Conservation (phyloP, 495 filamentous ascomycete genomes). For the Rostrohypoxylon terebratum region DNA sequence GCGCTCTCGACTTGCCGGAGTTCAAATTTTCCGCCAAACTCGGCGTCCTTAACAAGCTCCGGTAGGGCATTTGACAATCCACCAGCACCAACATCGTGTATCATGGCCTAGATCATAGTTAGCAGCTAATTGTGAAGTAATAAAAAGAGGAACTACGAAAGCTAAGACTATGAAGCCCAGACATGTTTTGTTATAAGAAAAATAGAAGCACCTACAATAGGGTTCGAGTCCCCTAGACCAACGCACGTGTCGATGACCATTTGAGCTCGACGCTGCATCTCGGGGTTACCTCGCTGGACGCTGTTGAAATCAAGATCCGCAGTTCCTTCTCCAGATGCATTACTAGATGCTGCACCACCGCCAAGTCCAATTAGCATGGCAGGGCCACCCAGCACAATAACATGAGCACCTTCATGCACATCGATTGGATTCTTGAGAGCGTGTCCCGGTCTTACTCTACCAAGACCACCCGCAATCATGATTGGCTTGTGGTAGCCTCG, state of each 20-base stretch:
- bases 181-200: neutral
- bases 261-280: slow-evolving; percentile 93
- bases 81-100: slow-evolving; percentile 97
- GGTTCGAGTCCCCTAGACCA: slow-evolving; percentile 82
- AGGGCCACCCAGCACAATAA: slow-evolving; percentile 93
- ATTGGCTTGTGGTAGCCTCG: slow-evolving; percentile 98
- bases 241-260: slow-evolving; percentile 91
- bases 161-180: neutral
- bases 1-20: slow-evolving; percentile 90
- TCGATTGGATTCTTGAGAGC: slow-evolving; percentile 82
- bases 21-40: slow-evolving; percentile 88
- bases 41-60: slow-evolving; percentile 91
- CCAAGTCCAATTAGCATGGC: slow-evolving; percentile 98
- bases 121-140: neutral
- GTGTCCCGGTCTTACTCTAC: slow-evolving; percentile 93
- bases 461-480: slow-evolving; percentile 97
- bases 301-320: slow-evolving; percentile 95
- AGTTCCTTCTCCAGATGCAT: slow-evolving; percentile 86
- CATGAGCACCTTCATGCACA: slow-evolving; percentile 83
- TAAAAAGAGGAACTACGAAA: neutral
- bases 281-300: slow-evolving; percentile 93
- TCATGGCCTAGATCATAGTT: slow-evolving; percentile 68
- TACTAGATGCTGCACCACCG: slow-evolving; percentile 93
- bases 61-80: slow-evolving; percentile 93
- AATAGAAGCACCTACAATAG: slow-evolving; percentile 64